Evolutionary conservation across 2,329 filamentous ascomycete species (phyloP), one percentile per base, ranked within the genome.

Genomic region (Penicillium sp.): DNA sequence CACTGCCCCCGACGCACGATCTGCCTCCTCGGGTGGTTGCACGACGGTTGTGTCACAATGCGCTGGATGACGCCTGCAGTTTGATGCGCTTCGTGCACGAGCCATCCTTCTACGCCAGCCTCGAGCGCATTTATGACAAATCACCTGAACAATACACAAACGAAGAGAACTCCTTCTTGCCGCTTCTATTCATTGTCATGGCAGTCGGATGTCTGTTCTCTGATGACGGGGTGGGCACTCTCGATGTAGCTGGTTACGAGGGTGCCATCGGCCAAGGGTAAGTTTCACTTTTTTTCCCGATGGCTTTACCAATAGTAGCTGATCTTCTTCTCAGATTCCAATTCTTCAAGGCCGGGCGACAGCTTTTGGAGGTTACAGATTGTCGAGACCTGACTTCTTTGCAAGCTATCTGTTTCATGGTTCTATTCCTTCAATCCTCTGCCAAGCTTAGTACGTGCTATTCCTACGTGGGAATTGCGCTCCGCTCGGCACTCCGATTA

Each of bases 361-460:
- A 84, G 44, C 79, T 92, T 56, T 77, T 93, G 48, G 81, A 83
- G 61, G 77, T 83, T 39, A 82, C 80, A 1, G 80, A 83, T 59
- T 92, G 89, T 64, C 86, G 90, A 47, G 90, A 93, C 68, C 78
- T 93, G 44, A 84, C 81, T 21, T 90, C 90, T 1, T 77, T 93
- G 9, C 90, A 95, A 71, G 86, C 88, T 2, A 81, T 95, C 7
- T 77, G 92, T 21, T 92, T 91, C 70, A 90, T 92, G 82, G 89
- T 92, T 48, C 77, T 93, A 3, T 95, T 93, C 68, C 80, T 93
- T 1, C 90, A 95, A 68, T 86, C 88, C 2, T 90, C 90, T 2
- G 89, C 90, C 10, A 90, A 91, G 68, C 77, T 93, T 29, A 90
- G 87, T 68, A 89, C 86, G 10, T 93, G 90, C 70, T 93, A 93